These are phyloP conservation scores for Cordyceps javanica DNA, from an alignment of 2,329 filamentous ascomycete species.

Conservation along the genomic window DNA sequence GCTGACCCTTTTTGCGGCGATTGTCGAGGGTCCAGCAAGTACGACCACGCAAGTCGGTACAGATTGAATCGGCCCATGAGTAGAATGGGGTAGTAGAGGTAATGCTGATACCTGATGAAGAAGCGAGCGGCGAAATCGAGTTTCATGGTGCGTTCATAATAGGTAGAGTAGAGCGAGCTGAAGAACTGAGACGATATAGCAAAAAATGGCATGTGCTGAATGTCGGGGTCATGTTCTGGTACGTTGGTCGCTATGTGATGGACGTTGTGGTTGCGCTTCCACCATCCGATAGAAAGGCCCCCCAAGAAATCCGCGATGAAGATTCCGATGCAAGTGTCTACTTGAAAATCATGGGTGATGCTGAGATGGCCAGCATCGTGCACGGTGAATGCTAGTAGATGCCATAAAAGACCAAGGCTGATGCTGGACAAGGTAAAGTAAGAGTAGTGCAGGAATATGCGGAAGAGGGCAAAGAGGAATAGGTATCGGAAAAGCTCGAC, in stretches of 20 bases:
- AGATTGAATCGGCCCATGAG: conserved; percentile 81
- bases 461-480: conserved; percentile 52
- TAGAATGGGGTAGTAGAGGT: conserved; percentile 77
- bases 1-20: conserved; percentile 70
- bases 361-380: conserved; percentile 97
- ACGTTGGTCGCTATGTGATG: conserved; percentile 96
- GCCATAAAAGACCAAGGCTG: conserved; percentile 81
- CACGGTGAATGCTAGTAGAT: conserved; percentile 87
- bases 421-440: conserved; percentile 67
- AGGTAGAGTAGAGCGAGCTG: conserved; percentile 65
- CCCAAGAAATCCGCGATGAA: conserved; percentile 84
- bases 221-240: conserved; percentile 93
- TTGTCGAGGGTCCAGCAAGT: conserved; percentile 57
- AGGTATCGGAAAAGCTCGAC: conserved; percentile 69
- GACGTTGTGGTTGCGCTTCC: conserved; percentile 94
- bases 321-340: conserved; percentile 81
- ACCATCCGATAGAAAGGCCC: conserved; percentile 88
- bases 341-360: conserved; percentile 83
- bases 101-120: conserved; percentile 66
- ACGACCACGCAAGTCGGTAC: conserved; percentile 74
- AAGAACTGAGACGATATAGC: conserved; percentile 80
- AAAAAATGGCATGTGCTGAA: conserved; percentile 84
- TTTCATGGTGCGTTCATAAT: conserved; percentile 73
- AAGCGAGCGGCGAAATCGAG: conserved; percentile 68
- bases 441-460: conserved; percentile 54